Evolutionary conservation across 1,284 basidiomycete species (phyloP).

Genomic region (Microbotryomycetes sp.): DNA sequence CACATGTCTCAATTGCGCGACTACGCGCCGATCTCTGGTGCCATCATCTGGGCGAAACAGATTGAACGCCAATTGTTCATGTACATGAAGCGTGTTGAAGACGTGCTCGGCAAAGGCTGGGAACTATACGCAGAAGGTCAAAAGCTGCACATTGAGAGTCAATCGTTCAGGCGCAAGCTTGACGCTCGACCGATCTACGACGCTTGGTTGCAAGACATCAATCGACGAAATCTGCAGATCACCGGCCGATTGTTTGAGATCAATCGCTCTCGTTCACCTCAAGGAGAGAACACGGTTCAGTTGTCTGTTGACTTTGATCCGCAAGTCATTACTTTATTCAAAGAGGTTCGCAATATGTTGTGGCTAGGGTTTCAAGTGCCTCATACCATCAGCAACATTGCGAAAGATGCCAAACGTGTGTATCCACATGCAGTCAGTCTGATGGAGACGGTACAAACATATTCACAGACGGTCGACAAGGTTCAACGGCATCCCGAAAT

Average conservation of each 20-base stretch:
- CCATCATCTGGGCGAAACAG: conserved; percentile 97
- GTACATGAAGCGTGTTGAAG: conserved; percentile 99
- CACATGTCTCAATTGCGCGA: conserved; percentile 98
- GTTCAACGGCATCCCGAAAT: conserved; percentile 79
- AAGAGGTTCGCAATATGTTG: conserved; percentile 90
- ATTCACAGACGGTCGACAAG: conserved; percentile 85
- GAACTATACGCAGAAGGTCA: conserved; percentile 98
- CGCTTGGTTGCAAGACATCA: conserved; percentile 94
- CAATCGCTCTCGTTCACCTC: conserved; percentile 57
- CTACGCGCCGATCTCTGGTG: conserved; percentile 90
- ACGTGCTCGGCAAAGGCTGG: conserved; percentile 97
- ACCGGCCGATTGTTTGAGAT: conserved; percentile 96
- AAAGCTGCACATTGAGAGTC: conserved; percentile 84
- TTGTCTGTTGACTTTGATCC: conserved; percentile 95
- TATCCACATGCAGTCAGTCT: conserved; percentile 96
- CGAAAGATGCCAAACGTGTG: conserved; percentile 95
- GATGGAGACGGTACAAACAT: conserved; percentile 96
- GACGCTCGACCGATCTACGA: conserved; percentile 91
- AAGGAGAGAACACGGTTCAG: conserved; percentile 56
- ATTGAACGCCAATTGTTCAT: conserved; percentile 92
- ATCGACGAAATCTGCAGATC: conserved; percentile 82
- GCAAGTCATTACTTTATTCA: conserved; percentile 96
- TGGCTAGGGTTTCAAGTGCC: conserved; percentile 96
- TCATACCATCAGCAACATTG: conserved; percentile 88
- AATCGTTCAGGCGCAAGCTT: conserved; percentile 90